Conservation (phyloP, 169 alveolate genomes). For the Plasmodium coatneyi region DNA sequence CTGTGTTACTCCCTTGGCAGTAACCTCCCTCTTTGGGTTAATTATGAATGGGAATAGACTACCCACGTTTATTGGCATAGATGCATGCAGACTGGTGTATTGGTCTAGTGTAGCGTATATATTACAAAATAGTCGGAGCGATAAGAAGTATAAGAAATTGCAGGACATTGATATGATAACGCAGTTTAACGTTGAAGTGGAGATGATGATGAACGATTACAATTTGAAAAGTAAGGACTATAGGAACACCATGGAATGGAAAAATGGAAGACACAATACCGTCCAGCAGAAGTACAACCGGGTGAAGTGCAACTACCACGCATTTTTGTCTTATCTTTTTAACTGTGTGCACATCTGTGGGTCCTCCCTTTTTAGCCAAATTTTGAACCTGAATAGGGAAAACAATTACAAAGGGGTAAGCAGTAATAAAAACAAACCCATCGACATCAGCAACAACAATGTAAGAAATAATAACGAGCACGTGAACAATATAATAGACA, state of each 20-base stretch:
- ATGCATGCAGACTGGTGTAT: conserved; percentile 86
- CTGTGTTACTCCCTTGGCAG: conserved; percentile 80
- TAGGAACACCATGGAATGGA: neutral
- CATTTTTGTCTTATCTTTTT: conserved; percentile 35
- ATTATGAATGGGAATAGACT: conserved; percentile 88
- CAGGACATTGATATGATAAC: conserved; percentile 49
- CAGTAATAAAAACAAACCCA: conserved; percentile 19
- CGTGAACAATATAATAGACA: conserved; percentile 57
- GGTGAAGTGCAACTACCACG: conserved; percentile 41
- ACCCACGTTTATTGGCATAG: conserved; percentile 89
- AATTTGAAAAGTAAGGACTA: neutral
- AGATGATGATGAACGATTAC: neutral
- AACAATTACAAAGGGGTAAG: conserved; percentile 4
- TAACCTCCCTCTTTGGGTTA: conserved; percentile 85
- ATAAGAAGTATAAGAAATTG: conserved; percentile 25
- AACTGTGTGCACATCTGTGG: conserved; percentile 62
- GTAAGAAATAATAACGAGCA: conserved; percentile 54
- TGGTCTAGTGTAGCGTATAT: conserved; percentile 80
- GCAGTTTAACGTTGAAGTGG: conserved; percentile 24
- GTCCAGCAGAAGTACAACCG: conserved; percentile 1
- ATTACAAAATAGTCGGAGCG: conserved; percentile 31
- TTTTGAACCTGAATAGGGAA: conserved; percentile 11
- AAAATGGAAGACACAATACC: neutral
- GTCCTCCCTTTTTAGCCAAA: conserved; percentile 60
- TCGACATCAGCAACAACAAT: conserved; percentile 29